Evolutionary conservation across 768 basidiomycete genomes (phyloP).

Genomic region (Saitozyma podzolica): DNA sequence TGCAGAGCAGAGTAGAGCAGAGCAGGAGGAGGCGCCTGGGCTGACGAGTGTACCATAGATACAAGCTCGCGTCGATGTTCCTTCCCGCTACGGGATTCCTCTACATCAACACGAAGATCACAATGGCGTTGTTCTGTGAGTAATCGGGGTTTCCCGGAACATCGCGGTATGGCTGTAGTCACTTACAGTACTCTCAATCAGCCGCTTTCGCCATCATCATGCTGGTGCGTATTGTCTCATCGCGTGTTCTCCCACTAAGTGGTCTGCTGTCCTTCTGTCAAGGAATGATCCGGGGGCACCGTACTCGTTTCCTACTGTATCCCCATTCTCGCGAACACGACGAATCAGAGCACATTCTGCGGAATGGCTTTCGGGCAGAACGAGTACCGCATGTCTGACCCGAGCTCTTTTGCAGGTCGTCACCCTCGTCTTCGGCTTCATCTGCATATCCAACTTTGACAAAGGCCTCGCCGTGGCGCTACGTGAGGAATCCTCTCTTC

Average conservation of each 20-base stretch:
- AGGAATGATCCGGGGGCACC: too few species aligned
- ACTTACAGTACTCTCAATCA: conserved; percentile 7
- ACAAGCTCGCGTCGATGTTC: conserved; percentile 43
- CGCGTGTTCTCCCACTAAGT: too few species aligned
- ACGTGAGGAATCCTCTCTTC: conserved; percentile 7
- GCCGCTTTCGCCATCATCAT: conserved; percentile 40
- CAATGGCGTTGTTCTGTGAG: conserved; percentile 34
- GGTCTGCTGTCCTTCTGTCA: too few species aligned
- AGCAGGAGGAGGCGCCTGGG: neutral
- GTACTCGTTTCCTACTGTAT: too few species aligned
- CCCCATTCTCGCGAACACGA: too few species aligned
- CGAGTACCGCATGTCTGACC: too few species aligned
- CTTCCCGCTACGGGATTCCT: conserved; percentile 22
- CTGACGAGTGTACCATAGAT: neutral
- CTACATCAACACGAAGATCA: conserved; percentile 40
- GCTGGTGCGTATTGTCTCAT: too few species aligned
- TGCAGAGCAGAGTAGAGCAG: neutral
- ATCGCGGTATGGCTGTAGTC: neutral
- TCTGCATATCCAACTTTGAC: conserved; percentile 38
- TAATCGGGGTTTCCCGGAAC: conserved; percentile 11
- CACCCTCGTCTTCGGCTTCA: conserved; percentile 30
- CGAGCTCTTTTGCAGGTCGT: conserved; percentile 6
- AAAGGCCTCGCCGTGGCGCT: conserved; percentile 35
- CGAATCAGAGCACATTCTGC: too few species aligned
- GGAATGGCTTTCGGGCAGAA: too few species aligned